Conservation (phyloP, 2,329 filamentous ascomycete genomes). For the Colletotrichum filicis region DNA sequence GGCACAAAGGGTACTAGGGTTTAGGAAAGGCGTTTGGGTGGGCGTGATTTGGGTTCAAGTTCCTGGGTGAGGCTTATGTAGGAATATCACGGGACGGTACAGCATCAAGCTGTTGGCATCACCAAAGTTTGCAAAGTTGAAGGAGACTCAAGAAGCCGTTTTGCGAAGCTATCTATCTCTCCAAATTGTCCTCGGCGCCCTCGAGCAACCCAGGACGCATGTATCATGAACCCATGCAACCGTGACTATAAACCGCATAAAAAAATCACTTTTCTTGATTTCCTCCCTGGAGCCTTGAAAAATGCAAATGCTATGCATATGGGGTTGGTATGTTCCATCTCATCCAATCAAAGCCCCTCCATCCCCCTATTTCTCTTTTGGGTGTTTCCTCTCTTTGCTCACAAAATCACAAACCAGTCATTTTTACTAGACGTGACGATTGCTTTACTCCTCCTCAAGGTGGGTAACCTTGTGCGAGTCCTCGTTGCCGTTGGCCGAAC, state of each 20-base stretch:
- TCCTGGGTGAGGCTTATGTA: neutral
- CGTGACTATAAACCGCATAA: constrained; percentile 14
- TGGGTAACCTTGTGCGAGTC: constrained; percentile 54
- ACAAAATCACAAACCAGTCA: too few relatives aligned
- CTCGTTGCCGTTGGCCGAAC: constrained; percentile 44
- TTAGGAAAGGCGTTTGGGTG: neutral
- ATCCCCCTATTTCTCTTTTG: neutral
- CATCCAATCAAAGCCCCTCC: neutral
- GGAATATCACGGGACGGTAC: neutral
- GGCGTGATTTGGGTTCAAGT: neutral
- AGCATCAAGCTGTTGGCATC: too few relatives aligned
- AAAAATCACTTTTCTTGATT: constrained; percentile 5
- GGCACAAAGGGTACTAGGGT: neutral
- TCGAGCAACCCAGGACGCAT: neutral
- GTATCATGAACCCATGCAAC: constrained; percentile 25
- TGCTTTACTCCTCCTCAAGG: constrained; percentile 61
- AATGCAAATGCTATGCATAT: constrained; percentile 28
- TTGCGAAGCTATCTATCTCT: constrained; percentile 13
- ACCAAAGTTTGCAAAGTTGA: neutral
- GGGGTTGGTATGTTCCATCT: neutral
- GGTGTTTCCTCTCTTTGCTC: neutral
- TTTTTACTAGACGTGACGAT: neutral
- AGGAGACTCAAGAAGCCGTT: constrained; percentile 1
- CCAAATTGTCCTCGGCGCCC: neutral
- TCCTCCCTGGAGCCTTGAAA: constrained; percentile 2